phyloP scores from a whole-genome alignment of 306 rosid species.

The Vigna mungo region DNA sequence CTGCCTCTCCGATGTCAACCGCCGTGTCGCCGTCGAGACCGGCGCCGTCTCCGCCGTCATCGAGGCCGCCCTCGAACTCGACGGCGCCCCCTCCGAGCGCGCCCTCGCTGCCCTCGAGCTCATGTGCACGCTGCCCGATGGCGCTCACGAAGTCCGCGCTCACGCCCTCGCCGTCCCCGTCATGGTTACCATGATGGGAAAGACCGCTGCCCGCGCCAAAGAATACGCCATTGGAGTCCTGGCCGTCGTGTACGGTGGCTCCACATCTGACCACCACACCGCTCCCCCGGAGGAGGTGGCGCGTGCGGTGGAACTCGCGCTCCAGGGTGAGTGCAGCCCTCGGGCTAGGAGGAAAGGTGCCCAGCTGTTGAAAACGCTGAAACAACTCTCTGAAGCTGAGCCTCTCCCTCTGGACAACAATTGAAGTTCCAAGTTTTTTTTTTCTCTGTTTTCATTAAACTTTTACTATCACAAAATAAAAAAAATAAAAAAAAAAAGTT shows the following conservation, averaged over 20 bases:
- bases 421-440: not conserved
- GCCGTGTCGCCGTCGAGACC: constrained; percentile 80
- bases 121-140: constrained; percentile 85
- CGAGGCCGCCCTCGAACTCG: constrained; percentile 71
- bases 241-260: constrained; percentile 66
- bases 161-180: constrained; percentile 93
- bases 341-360: constrained; percentile 84
- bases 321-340: constrained; percentile 79
- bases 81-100: constrained; percentile 73
- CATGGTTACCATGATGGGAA: constrained; percentile 90
- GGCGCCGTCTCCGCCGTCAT: constrained; percentile 80
- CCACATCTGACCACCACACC: constrained; percentile 28
- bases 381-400: constrained; percentile 11
- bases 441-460: too few species aligned
- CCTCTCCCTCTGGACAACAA: not conserved
- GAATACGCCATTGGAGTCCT: constrained; percentile 90
- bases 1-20: constrained; percentile 76
- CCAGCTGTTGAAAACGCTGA: constrained; percentile 67
- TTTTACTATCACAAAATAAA: not conserved
- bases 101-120: constrained; percentile 88
- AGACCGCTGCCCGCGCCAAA: constrained; percentile 78
- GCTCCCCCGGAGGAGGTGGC: constrained; percentile 97
- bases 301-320: constrained; percentile 87
- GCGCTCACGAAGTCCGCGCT: constrained; percentile 73
- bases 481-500: too few species aligned